Base-by-base conservation (phyloP, 768 basidiomycete species). In the Podaxis sp. region DNA sequence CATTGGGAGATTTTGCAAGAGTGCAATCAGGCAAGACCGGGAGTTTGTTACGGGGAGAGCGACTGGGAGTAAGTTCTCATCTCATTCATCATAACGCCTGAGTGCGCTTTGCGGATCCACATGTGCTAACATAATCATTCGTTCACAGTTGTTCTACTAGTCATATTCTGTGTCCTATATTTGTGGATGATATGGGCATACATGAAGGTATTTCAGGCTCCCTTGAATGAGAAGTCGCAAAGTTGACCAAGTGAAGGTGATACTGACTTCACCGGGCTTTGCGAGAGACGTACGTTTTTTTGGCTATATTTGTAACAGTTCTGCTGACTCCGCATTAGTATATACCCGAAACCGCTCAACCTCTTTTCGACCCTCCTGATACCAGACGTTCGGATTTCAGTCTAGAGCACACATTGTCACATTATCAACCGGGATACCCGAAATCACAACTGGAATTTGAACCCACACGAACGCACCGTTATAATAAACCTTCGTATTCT, bases 111-210 rank as follows among this genome's bases (percentile, higher is more conserved):
- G 21, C 52, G 11, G 25, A 21, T 46, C 35, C 5, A 52, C 4
- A 27, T 47, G 27, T 2, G 53, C 25, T 55, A 48, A 44, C 40
- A 62, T 69, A 53, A 64, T 42, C 18, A 16, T 61, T 50, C n/a
- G 58, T n/a, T 37, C 35, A 51, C 52, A 95, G 93, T 91, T 62
- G 85, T 77, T 2, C 79, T 90, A 60, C 69, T 95, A 54, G 77
- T 81, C 1, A 79, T 87, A 0, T 94, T 87, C 67, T 74, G 73
- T 38, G 60, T 90, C 4, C 67, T 95, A 21, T 83, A 82, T 50
- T 63, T 87, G n/a, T 83, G 93, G 82, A 80, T 85, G 78, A 47
- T 87, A 0, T 94, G 93, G 93, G 81, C 87, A 13, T 96, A 95
- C 73, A 58, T 81, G 21, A 85, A 82, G 81, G 93, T 91, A 58